Percentiles rank a stretch among this genome's conserved stretches.
Evolutionary conservation across 306 rosid genomes (phyloP).

Genomic region (Calophaca sinica): DNA sequence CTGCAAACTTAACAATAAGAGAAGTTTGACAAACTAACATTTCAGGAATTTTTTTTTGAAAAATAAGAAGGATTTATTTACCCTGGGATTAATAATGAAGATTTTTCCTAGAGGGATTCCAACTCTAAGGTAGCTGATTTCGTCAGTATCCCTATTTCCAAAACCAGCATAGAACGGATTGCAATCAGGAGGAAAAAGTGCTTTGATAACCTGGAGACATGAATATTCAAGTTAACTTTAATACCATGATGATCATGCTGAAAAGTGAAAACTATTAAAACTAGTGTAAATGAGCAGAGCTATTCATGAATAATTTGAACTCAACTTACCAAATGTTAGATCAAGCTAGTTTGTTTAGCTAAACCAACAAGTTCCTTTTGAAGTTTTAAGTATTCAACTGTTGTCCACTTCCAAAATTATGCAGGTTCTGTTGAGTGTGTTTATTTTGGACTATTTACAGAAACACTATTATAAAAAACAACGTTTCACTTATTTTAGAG

Average conservation of each 20-base stretch:
- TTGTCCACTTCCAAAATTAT: too few relatives aligned
- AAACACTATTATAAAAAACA: neutral
- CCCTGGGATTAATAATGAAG: constrained; percentile 94
- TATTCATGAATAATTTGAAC: too few relatives aligned
- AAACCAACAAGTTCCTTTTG: neutral
- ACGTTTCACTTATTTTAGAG: neutral
- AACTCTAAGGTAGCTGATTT: constrained; percentile 90
- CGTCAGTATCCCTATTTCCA: constrained; percentile 97
- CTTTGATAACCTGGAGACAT: constrained; percentile 73
- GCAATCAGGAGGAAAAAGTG: constrained; percentile 86
- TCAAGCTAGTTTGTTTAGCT: neutral
- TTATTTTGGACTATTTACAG: too few relatives aligned
- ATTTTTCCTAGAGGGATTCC: constrained; percentile 95
- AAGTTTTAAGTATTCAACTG: constrained; percentile 9
- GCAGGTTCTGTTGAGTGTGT: too few relatives aligned
- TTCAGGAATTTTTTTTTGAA: constrained; percentile 12
- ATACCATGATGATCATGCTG: neutral
- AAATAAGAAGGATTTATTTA: constrained; percentile 50
- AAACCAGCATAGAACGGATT: constrained; percentile 98
- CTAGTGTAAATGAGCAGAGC: neutral
- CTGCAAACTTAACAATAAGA: constrained; percentile 61
- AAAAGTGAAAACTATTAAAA: constrained; percentile 34
- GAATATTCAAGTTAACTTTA: constrained; percentile 43
- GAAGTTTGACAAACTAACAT: constrained; percentile 40
- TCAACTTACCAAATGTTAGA: too few relatives aligned